Evolutionary conservation across 495 filamentous ascomycete genomes (phyloP).

Genomic region (Xylaria sp.): DNA sequence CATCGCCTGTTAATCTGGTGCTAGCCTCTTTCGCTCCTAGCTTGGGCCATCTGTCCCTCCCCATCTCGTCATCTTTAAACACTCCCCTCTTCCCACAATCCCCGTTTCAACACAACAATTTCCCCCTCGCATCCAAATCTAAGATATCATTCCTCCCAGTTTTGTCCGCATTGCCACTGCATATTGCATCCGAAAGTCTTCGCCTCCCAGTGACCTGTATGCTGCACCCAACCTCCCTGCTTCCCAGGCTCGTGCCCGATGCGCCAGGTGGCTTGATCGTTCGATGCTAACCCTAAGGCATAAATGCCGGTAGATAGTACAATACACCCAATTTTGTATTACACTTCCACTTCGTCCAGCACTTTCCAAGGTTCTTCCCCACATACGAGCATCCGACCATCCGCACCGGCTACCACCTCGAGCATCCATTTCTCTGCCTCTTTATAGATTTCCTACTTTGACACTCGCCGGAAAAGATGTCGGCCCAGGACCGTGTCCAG

Average conservation of each 20-base stretch:
- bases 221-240: conserved; percentile 6
- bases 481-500: conserved; percentile 89
- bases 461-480: conserved; percentile 56
- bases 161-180: conserved; percentile 13
- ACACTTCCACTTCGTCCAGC: not conserved
- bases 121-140: conserved; percentile 24
- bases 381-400: conserved; percentile 37
- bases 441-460: conserved; percentile 24
- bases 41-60: conserved; percentile 15
- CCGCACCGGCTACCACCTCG: conserved; percentile 24
- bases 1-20: conserved; percentile 17
- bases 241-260: conserved; percentile 10
- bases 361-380: conserved; percentile 30
- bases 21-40: conserved; percentile 24
- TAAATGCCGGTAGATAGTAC: conserved; percentile 29
- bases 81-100: conserved; percentile 31
- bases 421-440: conserved; percentile 13
- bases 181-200: conserved; percentile 4
- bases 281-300: conserved; percentile 40
- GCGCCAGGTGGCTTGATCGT: conserved; percentile 37
- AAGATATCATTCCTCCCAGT: conserved; percentile 24
- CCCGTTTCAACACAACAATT: conserved; percentile 29
- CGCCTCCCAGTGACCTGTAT: conserved; percentile 8
- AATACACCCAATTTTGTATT: conserved; percentile 16
- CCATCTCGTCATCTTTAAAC: conserved; percentile 32